Evolutionary conservation across 2,329 filamentous ascomycete species (phyloP).

Genomic region (Colletotrichum tropicale): DNA sequence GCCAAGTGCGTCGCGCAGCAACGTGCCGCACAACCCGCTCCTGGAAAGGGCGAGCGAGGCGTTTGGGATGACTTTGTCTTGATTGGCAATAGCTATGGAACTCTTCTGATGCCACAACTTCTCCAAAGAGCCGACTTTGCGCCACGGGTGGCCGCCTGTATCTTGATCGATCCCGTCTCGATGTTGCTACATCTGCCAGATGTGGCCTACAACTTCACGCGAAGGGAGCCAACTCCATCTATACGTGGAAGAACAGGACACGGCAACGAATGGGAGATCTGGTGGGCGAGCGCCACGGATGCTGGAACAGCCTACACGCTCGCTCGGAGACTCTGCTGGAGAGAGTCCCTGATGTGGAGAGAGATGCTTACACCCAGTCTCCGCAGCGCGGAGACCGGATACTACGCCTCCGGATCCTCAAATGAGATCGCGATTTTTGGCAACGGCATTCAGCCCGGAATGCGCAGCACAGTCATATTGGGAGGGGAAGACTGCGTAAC

Average conservation of each 20-base stretch:
- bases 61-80: conserved; percentile 58
- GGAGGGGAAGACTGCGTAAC: conserved; percentile 27
- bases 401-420: conserved; percentile 2
- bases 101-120: conserved; percentile 59
- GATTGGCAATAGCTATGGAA: conserved; percentile 62
- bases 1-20: conserved; percentile 13
- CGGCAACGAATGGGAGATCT: conserved; percentile 71
- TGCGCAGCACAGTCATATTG: conserved; percentile 26
- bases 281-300: conserved; percentile 77
- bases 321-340: conserved; percentile 73
- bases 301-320: conserved; percentile 69
- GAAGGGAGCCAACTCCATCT: conserved; percentile 41
- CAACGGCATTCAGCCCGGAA: conserved; percentile 30
- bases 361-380: conserved; percentile 54
- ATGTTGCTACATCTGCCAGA: conserved; percentile 65
- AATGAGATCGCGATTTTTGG: conserved; percentile 5
- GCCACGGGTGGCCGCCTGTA: conserved; percentile 45
- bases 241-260: conserved; percentile 25
- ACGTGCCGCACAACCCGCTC: neutral
- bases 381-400: neutral
- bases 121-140: conserved; percentile 45
- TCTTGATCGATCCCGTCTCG: conserved; percentile 65
- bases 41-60: neutral
- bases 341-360: conserved; percentile 72
- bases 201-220: conserved; percentile 65